Evolutionary conservation across 257 asterid species (phyloP), one percentile per base, ranked within the genome.

Genomic region (Jacaranda copaia): DNA sequence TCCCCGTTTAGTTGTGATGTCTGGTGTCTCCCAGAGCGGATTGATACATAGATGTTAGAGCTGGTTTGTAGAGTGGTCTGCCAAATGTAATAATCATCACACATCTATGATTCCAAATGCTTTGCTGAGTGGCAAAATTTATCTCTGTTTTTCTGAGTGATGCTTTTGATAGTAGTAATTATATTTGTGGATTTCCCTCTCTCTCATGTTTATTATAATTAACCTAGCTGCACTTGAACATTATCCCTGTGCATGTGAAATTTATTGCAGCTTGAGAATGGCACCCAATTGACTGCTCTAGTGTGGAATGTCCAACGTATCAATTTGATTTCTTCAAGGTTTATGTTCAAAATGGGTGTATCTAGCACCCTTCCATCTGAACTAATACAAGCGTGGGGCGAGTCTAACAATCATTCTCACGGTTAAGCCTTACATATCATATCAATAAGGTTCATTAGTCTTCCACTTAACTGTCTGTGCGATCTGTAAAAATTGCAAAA

Each of bases 81-180:
- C 56, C 42, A 52, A 77, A 68, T 56, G 79, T 76, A 86, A 83
- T 88, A 86, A 86, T 79, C 51, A n/a, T 73, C 74, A 58, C 74
- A 58, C 39, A 72, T 55, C 56, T 79, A 43, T 70, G 74, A 71
- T 73, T 77, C 19, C 57, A 74, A 10, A 59, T 73, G 46, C 66
- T 20, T 71, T 75, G 78, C 78, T 75, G 68, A 73, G 65, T 67
- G 51, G 72, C 49, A 74, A 69, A 53, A 55, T 53, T 6, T 9
- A n/a, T 75, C 45, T 71, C 32, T 18, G 74, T 48, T 68, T 72
- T 53, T 60, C 48, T 32, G 48, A 39, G 18, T 60, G 56, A 64
- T 4, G 13, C 55, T 16, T 35, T 0, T 74, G 25, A 48, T 48
- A 18, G 39, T 55, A 43, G 2, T 72, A 1, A 15, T 39, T 57